Conservation (phyloP, 192 early-diverging fungal species). For the Chytriomyces confervae region DNA sequence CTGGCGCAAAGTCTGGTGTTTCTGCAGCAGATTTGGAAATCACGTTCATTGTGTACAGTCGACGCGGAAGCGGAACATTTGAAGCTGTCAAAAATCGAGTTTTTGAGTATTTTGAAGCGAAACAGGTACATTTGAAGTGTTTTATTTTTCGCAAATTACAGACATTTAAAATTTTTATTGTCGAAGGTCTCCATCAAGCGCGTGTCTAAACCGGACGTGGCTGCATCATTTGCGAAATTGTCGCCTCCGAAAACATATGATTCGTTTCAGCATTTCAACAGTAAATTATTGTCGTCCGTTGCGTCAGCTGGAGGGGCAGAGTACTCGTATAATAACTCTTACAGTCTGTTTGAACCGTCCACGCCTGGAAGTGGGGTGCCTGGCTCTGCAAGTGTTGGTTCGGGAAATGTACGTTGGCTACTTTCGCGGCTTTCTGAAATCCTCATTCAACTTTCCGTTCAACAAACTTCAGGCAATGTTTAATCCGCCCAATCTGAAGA, state of each 20-base stretch:
- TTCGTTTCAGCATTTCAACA: slow-evolving; percentile 67
- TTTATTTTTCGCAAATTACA: neutral
- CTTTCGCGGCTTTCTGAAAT: neutral
- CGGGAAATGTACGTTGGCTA: neutral
- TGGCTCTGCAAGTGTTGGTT: neutral
- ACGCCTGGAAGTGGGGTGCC: neutral
- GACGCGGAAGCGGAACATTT: slow-evolving; percentile 37
- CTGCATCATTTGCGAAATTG: slow-evolving; percentile 54
- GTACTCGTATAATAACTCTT: neutral
- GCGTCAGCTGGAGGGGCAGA: slow-evolving; percentile 28
- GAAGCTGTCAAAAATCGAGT: slow-evolving; percentile 50
- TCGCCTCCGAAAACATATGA: slow-evolving; percentile 54
- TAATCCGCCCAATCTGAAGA: slow-evolving; percentile 27
- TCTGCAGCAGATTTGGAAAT: slow-evolving; percentile 28
- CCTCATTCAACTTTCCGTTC: neutral
- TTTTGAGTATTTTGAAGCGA: slow-evolving; percentile 42
- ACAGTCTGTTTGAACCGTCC: slow-evolving; percentile 28
- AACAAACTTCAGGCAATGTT: slow-evolving; percentile 31
- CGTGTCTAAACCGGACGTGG: neutral
- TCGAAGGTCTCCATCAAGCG: slow-evolving; percentile 21
- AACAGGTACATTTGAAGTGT: slow-evolving; percentile 41
- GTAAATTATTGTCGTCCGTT: slow-evolving; percentile 57
- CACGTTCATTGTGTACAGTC: slow-evolving; percentile 46
- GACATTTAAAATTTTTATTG: neutral
- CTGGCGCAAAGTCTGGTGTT: neutral